These are phyloP conservation scores for Diaporthe longicolla DNA, from an alignment of 2,329 filamentous ascomycete genomes.

Conservation along the genomic window DNA sequence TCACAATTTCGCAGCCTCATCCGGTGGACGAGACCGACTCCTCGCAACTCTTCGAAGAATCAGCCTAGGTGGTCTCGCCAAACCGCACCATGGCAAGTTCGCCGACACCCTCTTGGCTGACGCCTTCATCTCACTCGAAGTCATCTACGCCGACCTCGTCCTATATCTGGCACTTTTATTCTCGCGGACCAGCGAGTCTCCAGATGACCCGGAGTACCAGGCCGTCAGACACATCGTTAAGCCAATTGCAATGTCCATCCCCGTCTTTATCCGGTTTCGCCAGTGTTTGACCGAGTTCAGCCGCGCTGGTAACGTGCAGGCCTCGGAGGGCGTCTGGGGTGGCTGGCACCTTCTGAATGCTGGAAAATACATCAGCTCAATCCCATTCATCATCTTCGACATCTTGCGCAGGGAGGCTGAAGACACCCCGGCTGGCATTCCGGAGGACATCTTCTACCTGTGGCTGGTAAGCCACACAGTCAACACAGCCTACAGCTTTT, in stretches of 20 bases:
- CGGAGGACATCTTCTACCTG: conserved; percentile 20
- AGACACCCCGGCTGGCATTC: conserved; percentile 10
- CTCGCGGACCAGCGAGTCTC: conserved; percentile 2
- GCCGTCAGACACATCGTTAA: conserved; percentile 16
- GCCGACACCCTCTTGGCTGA: conserved; percentile 21
- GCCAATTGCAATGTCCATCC: conserved; percentile 22
- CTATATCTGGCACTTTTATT: background rate
- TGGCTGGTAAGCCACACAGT: conserved; percentile 16
- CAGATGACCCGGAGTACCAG: conserved; percentile 15
- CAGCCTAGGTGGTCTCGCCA: conserved; percentile 12
- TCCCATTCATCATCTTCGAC: conserved; percentile 25
- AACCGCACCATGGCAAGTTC: conserved; percentile 27
- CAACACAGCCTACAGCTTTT: conserved; percentile 17
- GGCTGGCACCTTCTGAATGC: conserved; percentile 26
- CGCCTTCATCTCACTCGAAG: conserved; percentile 21
- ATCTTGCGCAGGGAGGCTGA: conserved; percentile 19
- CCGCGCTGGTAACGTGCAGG: conserved; percentile 2
- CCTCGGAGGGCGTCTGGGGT: conserved; percentile 14
- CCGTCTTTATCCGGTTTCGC: background rate
- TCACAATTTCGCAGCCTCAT: conserved; percentile 18
- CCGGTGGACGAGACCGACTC: background rate
- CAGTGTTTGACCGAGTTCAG: conserved; percentile 21
- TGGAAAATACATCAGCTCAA: conserved; percentile 30
- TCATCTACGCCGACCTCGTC: background rate
- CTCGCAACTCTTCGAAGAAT: conserved; percentile 6